Base-by-base conservation (phyloP, 768 basidiomycete species). In the Mycena belliarum region DNA sequence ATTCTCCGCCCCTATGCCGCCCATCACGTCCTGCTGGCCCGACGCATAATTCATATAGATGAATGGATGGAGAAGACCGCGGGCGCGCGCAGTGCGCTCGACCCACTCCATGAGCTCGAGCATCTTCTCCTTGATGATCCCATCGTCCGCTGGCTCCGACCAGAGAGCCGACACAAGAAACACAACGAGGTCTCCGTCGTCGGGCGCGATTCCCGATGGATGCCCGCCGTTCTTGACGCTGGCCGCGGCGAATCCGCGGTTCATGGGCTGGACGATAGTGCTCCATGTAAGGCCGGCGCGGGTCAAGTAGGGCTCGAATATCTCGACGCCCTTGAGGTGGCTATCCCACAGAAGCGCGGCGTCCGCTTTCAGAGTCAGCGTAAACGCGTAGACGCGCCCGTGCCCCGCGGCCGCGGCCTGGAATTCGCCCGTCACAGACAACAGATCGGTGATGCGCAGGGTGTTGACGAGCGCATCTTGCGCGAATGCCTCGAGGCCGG, bases 11-110 rank as follows among this genome's bases (percentile, higher is more conserved):
- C 57, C 57, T 20, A 55, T 10, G 15, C 52, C 28, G n/a, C 48
- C 49, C 55, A 55, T 53, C 8, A 64, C 63, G 9, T 64, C 60
- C 57, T 59, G 60, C 15, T 33, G 20, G 7, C 11, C 23, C 8
- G 45, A 41, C 10, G 59, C 63, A 38, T 64, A 64, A 40, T 61
- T 64, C 63, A 61, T 52, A 46, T 64, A 64, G 5, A 64, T 52
- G 55, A 52, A 62, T 11, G 56, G 57, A 33, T 49, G 51, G 33
- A 64, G 63, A n/a, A 64, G 44, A 10, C 33, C 46, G 3, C 64
- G 53, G 15, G 44, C 43, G 24, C 29, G 38, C 6, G 65, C 55
- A 21, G 49, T 59, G 43, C 41, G 29, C 44, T 64, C 59, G 12
- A 53, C 45, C 61, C 57, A 63, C 18, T 20, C 29, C 49, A 46